Conservation (phyloP, 352 stramenopile genomes). For the Phytophthora hybrid region DNA sequence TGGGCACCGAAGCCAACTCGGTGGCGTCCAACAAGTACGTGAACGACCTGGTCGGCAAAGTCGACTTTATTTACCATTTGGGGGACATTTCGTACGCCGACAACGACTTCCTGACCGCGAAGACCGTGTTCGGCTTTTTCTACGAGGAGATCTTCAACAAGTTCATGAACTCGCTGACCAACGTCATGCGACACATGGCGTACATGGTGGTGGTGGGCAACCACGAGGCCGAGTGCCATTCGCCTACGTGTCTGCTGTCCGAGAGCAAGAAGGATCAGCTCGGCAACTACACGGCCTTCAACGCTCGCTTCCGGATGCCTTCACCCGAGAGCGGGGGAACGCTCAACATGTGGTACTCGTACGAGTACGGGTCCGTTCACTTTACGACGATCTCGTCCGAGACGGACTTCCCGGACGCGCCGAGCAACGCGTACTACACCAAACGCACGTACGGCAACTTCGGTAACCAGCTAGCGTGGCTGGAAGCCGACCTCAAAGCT, state of each 20-base stretch:
- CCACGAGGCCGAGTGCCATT: constrained; percentile 45
- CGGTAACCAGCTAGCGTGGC: constrained; percentile 54
- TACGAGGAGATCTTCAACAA: constrained; percentile 68
- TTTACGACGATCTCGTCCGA: constrained; percentile 85
- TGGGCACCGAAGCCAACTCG: constrained; percentile 48
- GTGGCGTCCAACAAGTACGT: constrained; percentile 38
- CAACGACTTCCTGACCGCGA: constrained; percentile 42
- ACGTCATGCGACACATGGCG: constrained; percentile 51
- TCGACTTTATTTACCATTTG: constrained; percentile 56
- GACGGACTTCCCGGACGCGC: constrained; percentile 54
- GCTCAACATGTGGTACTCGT: constrained; percentile 64
- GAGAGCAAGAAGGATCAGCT: constrained; percentile 40
- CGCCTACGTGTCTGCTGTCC: constrained; percentile 41
- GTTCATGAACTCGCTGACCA: constrained; percentile 70
- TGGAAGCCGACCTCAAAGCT: constrained; percentile 56
- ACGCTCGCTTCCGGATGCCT: constrained; percentile 53
- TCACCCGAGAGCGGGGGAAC: constrained; percentile 46
- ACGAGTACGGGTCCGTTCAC: constrained; percentile 62
- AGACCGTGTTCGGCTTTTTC: constrained; percentile 43
- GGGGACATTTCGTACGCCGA: constrained; percentile 60
- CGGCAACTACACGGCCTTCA: constrained; percentile 71
- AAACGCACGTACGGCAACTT: constrained; percentile 46
- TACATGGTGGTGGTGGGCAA: constrained; percentile 87
- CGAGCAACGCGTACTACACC: constrained; percentile 46
- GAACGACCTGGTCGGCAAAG: constrained; percentile 30